Conservation (phyloP, 371 early-diverging fungal genomes). For the Mucor indicus region DNA sequence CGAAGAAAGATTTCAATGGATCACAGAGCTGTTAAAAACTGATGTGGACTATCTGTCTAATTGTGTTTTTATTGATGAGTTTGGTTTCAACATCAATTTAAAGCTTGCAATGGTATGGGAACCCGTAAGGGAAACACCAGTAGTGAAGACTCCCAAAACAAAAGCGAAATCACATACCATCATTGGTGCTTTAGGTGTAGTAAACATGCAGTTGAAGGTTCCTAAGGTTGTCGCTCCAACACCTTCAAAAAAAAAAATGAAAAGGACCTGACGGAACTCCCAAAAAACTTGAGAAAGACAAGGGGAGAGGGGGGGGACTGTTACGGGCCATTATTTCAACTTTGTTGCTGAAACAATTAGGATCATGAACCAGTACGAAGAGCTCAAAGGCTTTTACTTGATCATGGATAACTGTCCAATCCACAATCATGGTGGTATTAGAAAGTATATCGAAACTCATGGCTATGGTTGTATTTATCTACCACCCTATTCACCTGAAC, state of each 20-base stretch:
- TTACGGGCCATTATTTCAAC: constrained; percentile 9
- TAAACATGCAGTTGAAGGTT: constrained; percentile 1
- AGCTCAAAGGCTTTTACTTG: constrained; percentile 9
- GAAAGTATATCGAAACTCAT: constrained; percentile 3
- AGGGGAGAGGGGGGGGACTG: neutral
- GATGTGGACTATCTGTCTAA: constrained; percentile 6
- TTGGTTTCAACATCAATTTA: constrained; percentile 12
- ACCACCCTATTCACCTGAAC: constrained; percentile 6
- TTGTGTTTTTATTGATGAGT: constrained; percentile 9
- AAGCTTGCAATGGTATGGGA: constrained; percentile 1
- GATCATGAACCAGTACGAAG: constrained; percentile 3
- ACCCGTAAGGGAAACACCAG: neutral
- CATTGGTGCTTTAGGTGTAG: neutral
- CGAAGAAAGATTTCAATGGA: constrained; percentile 4
- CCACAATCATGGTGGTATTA: constrained; percentile 3
- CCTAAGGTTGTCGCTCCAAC: neutral
- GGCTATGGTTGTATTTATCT: constrained; percentile 11
- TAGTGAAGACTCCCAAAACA: neutral
- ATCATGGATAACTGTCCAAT: constrained; percentile 1
- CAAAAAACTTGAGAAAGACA: constrained; percentile 1
- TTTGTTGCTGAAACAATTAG: constrained; percentile 2
- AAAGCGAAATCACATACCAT: constrained; percentile 1
- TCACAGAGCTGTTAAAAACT: neutral
- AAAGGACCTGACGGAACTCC: constrained; percentile 8
- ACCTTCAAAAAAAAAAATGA: neutral